Base-by-base conservation (phyloP, 2,329 filamentous ascomycete species). In the Talaromyces amestolkiae region DNA sequence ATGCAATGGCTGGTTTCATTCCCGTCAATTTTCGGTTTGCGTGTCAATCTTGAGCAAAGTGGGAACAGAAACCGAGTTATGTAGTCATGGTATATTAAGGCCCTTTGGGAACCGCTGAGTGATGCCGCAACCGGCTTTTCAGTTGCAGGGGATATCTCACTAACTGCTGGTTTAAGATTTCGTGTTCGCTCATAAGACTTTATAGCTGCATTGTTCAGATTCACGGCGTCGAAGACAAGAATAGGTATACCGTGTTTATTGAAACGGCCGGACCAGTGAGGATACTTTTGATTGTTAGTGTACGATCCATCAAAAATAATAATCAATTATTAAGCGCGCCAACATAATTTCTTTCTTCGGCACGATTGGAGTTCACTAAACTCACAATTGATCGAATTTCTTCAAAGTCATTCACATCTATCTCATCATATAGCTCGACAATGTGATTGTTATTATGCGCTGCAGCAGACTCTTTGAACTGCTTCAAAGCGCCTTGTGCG, bases 31-130 rank as follows among this genome's bases (percentile, higher is more conserved):
- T n/a, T n/a, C 56, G 35, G 13, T 31, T n/a, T 31, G 19, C n/a
- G 17, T 8, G 3, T 35, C 24, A 58, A 9, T 22, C 5, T 41
- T 33, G 35, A 41, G 13, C 56, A 58, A 13, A 58, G 35, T 27
- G 56, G 56, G 6, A 58, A 58, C 17, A 58, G 7, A 58, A 58
- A 58, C 7, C 56, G 56, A 10, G 56, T 58, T 7, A 58, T 7
- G 13, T 58, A 43, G 56, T 58, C 56, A 35, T 58, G 56, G 19
- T 39, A 39, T 39, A 58, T 58, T 15, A 39, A 27, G 15, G 56
- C 56, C 13, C 37, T n/a, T 7, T 58, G 56, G 15, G 56, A 13
- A n/a, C 35, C 22, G 35, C 15, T 58, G 27, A 43, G 27, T 10
- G 35, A 13, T 9, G 24, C 11, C 7, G 33, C 37, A 6, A 11